Percentiles rank a stretch among this genome's conserved stretches.
phyloP scores from a whole-genome alignment of 371 early-diverging fungal genomes.

The Dinochytrium kinnereticum region DNA sequence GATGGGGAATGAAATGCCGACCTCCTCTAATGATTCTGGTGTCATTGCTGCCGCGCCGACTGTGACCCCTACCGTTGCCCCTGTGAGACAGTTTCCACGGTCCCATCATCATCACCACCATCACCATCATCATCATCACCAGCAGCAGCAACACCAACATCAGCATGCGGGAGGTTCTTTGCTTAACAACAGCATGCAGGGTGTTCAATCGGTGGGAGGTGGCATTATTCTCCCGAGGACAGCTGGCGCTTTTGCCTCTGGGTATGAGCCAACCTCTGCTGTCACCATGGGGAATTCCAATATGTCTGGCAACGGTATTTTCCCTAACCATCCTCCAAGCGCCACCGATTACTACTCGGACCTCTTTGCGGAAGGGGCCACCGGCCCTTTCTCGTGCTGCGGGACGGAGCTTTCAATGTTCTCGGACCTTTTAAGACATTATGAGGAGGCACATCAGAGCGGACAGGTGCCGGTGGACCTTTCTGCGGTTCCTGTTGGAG shows the following conservation, averaged over 20 bases:
- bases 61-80: too few relatives aligned
- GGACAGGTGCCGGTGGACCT: too few relatives aligned
- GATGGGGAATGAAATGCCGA: not conserved
- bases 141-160: not conserved
- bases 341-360: slow-evolving; percentile 22
- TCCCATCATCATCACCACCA: not conserved
- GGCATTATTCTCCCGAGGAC: not conserved
- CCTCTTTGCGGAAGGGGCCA: slow-evolving; percentile 24
- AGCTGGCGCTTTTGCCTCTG: not conserved
- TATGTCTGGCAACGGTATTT: too few relatives aligned
- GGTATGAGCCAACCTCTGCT: not conserved
- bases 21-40: not conserved
- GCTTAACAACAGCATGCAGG: not conserved
- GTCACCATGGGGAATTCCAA: not conserved
- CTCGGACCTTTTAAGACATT: slow-evolving; percentile 35
- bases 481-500: too few relatives aligned
- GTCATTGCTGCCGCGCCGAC: too few relatives aligned
- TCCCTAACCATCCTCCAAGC: not conserved
- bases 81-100: too few relatives aligned
- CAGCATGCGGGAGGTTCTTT: slow-evolving; percentile 5
- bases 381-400: slow-evolving; percentile 36
- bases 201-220: not conserved
- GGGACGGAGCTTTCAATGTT: slow-evolving; percentile 30
- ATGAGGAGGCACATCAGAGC: slow-evolving; percentile 23
- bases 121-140: slow-evolving; percentile 10